Conservation (phyloP, 2,329 filamentous ascomycete species). For the Neocatenulostroma microsporum region DNA sequence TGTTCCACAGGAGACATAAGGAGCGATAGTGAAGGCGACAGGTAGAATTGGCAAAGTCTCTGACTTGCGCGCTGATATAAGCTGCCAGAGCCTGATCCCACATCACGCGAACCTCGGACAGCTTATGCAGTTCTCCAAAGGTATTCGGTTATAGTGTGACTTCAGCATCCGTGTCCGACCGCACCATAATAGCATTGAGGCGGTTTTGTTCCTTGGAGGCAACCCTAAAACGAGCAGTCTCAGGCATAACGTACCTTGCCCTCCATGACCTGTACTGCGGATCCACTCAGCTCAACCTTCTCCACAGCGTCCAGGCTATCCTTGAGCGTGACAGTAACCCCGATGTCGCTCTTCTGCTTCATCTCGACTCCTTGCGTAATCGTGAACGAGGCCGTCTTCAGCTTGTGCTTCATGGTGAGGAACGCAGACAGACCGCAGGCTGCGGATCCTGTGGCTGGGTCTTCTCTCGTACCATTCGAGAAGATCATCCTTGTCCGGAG, state of each 20-base stretch:
- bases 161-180: too few species aligned
- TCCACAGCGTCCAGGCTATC: constrained; percentile 30
- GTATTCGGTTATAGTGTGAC: too few species aligned
- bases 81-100: too few species aligned
- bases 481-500: constrained; percentile 58
- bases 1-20: too few species aligned
- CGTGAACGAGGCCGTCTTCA: constrained; percentile 30
- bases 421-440: constrained; percentile 41
- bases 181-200: too few species aligned
- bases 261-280: constrained; percentile 38
- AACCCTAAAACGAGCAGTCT: too few species aligned
- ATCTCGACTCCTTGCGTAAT: constrained; percentile 47
- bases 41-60: too few species aligned
- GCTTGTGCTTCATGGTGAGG: constrained; percentile 33
- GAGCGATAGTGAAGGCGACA: too few species aligned
- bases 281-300: constrained; percentile 37
- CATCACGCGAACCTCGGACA: too few species aligned
- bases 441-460: constrained; percentile 46
- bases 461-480: constrained; percentile 38
- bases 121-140: too few species aligned
- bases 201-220: too few species aligned
- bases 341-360: constrained; percentile 44
- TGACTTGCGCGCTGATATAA: too few species aligned
- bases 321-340: constrained; percentile 38
- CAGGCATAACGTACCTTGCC: constrained; percentile 20